Base-by-base conservation (phyloP, 345 rosid genomes). In the Bruguiera gymnorhiza region DNA sequence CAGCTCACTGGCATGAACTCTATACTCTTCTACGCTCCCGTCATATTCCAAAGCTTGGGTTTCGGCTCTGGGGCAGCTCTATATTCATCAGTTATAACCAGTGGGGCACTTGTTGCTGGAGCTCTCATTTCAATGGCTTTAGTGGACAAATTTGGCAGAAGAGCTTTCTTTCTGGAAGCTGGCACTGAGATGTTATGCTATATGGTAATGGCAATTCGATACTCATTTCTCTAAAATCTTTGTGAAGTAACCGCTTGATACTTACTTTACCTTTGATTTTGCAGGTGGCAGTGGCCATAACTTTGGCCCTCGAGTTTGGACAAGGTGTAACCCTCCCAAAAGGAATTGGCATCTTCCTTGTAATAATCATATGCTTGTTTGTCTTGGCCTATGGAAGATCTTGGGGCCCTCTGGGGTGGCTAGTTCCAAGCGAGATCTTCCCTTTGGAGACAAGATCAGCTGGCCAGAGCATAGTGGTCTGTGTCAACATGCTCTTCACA, bases 21-120 rank as follows among this genome's bases (percentile, higher is more conserved):
- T 26, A 72, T 85, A 69, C 80, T 75, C 64, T 86, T 86, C 70
- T 85, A 83, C 36, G 84, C 87, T 6, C 89, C 87, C 18, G 87
- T 81, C 13, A 67, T 81, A 29, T 86, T 83, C 62, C 81, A 79
- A 65, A 79, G 86, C 46, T 60, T 86, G 21, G 87, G 89, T 10
- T 81, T 86, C 31, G 83, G 83, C 10, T 50, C 73, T 27, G 71
- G 76, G n/a, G 74, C 83, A 23, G 53, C 85, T 13, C 79, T 85
- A 21, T 69, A 70, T 63, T 79, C 86, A 3, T 73, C 84, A 0
- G 70, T 84, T 18, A 78, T 86, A n/a, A 82, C 82, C 8, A 85
- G 80, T 48, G 83, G 46, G 50, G 80, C 70, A 5, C 18, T 51
- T 48, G 70, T 77, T 39, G 26, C 65, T 9, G 76, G 82, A 0